A percentile compares a stretch with the other conserved stretches of the same genome.
phyloP scores from a whole-genome alignment of 768 basidiomycete genomes.

The Hygrophoropsis aurantiaca region DNA sequence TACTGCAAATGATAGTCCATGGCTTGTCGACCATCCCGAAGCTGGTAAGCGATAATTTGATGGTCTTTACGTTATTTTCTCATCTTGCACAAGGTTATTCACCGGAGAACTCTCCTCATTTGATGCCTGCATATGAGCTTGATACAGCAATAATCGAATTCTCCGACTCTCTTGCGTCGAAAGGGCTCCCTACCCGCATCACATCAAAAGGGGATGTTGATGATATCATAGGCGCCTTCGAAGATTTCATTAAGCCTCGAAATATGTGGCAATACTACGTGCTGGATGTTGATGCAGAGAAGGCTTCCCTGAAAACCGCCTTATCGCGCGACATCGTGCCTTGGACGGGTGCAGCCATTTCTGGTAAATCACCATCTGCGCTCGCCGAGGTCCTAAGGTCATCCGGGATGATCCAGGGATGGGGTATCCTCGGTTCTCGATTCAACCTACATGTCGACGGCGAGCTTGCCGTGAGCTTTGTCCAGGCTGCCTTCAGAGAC shows the following conservation, averaged over 20 bases:
- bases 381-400: conserved; percentile 64
- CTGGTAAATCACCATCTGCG: conserved; percentile 58
- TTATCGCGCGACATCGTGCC: conserved; percentile 43
- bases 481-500: conserved; percentile 64
- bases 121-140: conserved; percentile 88
- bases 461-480: conserved; percentile 67
- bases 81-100: conserved; percentile 68
- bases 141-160: conserved; percentile 86
- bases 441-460: conserved; percentile 67
- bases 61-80: conserved; percentile 4
- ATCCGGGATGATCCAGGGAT: conserved; percentile 56
- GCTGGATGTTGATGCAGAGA: conserved; percentile 70
- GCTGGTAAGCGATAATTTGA: conserved; percentile 56
- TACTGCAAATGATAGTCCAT: conserved; percentile 90
- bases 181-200: conserved; percentile 72
- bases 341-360: conserved; percentile 65
- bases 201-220: conserved; percentile 68
- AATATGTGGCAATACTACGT: conserved; percentile 96
- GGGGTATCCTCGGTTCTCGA: conserved; percentile 60
- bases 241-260: conserved; percentile 56
- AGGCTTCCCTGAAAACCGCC: conserved; percentile 52
- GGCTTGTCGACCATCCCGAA: conserved; percentile 94
- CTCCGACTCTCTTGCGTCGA: conserved; percentile 60
- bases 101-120: conserved; percentile 87
- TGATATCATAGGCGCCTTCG: conserved; percentile 61